Evolutionary conservation across 2,329 filamentous ascomycete species (phyloP), one percentile per base, ranked within the genome.

Genomic region (Aspergillus sp.): DNA sequence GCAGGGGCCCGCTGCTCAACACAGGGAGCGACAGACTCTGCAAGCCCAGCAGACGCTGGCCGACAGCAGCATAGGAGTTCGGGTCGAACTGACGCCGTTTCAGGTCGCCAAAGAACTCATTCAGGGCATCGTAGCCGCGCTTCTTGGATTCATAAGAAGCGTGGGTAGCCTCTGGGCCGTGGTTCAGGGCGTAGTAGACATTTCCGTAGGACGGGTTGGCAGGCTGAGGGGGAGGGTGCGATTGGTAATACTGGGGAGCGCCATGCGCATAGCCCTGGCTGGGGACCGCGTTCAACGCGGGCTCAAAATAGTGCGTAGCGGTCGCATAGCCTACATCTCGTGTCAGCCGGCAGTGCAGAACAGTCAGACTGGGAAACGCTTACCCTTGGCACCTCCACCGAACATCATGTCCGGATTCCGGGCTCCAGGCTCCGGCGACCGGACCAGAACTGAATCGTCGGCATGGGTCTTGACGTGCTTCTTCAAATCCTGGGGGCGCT

Each of bases 401-500:
- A 75, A 78, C 70, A 78, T 76, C 65, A 78, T 74, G 60, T 78
- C 76, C 2, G 75, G 76, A 41, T 77, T 75, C 57, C 78, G 76
- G 64, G 79, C 71, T 68, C 82, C 83, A 25, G 86, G 84, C 69
- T 87, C 85, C 4, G 87, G 87, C 48, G 86, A 89, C 69, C 85
- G 83, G 63, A 87, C 82, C 63, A 87, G 82, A 43, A 96, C 91
- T 45, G 92, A 96, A 79, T 97, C 94, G 73, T 98, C 94, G 70
- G 94, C 94, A 75, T 98, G 94, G 4, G 94, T 98, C 88, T 98
- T 99, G 79, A 98, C 92, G 77, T 99, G 95, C 83, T 99, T 99
- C 87, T 99, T 98, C 71, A 99, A 79, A 82, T 99, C 95, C 81
- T 99, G 95, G 2, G 95, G 95, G 36, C 95, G 91, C 87, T 99